These are phyloP conservation scores for Aspergillus nidulans DNA, from an alignment of 495 filamentous ascomycete species.

Conservation along the genomic window DNA sequence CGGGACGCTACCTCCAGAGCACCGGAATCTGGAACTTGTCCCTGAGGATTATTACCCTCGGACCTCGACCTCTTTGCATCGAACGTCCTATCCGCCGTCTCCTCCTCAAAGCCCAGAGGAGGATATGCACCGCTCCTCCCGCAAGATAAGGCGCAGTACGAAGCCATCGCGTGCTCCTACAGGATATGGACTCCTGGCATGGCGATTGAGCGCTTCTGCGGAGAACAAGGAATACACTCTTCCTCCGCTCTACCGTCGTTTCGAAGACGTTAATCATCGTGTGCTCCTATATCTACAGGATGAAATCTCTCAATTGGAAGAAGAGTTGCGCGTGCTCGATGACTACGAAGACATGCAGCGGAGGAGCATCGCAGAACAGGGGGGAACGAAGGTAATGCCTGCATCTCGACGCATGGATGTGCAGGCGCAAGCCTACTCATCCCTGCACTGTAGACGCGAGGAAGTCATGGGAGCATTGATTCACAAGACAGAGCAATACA, in stretches of 20 bases:
- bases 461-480: conserved; percentile 67
- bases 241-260: conserved; percentile 77
- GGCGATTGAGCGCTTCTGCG: conserved; percentile 48
- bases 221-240: conserved; percentile 34
- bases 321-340: conserved; percentile 68
- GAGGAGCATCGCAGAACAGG: conserved; percentile 48
- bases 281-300: conserved; percentile 83
- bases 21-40: conserved; percentile 16
- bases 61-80: conserved; percentile 20
- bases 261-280: conserved; percentile 79
- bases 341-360: conserved; percentile 64
- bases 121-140: conserved; percentile 23
- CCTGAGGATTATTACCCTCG: conserved; percentile 32
- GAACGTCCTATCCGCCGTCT: conserved; percentile 31
- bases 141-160: conserved; percentile 24
- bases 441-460: conserved; percentile 67
- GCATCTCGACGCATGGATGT: conserved; percentile 62
- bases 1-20: conserved; percentile 13
- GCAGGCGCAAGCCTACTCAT: conserved; percentile 55
- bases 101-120: conserved; percentile 38
- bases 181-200: conserved; percentile 67
- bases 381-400: conserved; percentile 43
- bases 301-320: conserved; percentile 75
- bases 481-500: conserved; percentile 78
- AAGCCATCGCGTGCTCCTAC: conserved; percentile 29